Conservation (phyloP, 805 yeast genomes). For the Starmera pachycereana region DNA sequence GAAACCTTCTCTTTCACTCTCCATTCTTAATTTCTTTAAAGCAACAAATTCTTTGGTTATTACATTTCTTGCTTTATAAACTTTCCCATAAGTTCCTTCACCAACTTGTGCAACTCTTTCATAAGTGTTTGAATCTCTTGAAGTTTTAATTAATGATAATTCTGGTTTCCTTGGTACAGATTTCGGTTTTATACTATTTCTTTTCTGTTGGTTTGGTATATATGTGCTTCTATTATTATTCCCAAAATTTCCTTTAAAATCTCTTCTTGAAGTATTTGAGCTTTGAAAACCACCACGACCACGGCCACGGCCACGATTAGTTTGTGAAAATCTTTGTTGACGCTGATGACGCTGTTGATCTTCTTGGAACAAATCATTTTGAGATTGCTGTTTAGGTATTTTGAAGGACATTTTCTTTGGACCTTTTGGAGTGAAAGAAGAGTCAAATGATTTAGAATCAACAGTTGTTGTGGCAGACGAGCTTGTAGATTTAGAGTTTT, state of each 20-base stretch:
- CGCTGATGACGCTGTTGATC: background rate
- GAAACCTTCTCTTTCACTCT: conserved; percentile 85
- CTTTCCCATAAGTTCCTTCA: conserved; percentile 98
- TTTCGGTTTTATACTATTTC: background rate
- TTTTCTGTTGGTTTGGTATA: too few species aligned
- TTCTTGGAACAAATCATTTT: background rate
- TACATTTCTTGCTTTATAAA: conserved; percentile 72
- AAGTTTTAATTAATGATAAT: conserved; percentile 13
- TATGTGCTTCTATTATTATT: too few species aligned
- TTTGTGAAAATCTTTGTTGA: background rate
- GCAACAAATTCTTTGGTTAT: conserved; percentile 73
- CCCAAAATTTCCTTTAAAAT: too few species aligned
- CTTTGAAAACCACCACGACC: too few species aligned
- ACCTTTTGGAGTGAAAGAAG: conserved; percentile 7
- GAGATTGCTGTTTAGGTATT: conserved; percentile 6
- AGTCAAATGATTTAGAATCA: conserved; percentile 1
- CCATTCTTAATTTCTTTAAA: conserved; percentile 72
- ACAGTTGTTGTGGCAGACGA: background rate
- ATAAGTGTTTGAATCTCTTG: conserved; percentile 29
- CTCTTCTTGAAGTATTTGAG: too few species aligned
- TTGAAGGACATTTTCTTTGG: conserved; percentile 12
- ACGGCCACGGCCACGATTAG: too few species aligned
- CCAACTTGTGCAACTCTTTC: conserved; percentile 84
- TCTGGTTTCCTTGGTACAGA: conserved; percentile 1
- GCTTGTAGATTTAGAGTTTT: background rate